Percentiles rank a stretch among this genome's conserved stretches.
These are phyloP conservation scores for Nothophoma quercina DNA, from an alignment of 2,329 filamentous ascomycete species.

Conservation along the genomic window DNA sequence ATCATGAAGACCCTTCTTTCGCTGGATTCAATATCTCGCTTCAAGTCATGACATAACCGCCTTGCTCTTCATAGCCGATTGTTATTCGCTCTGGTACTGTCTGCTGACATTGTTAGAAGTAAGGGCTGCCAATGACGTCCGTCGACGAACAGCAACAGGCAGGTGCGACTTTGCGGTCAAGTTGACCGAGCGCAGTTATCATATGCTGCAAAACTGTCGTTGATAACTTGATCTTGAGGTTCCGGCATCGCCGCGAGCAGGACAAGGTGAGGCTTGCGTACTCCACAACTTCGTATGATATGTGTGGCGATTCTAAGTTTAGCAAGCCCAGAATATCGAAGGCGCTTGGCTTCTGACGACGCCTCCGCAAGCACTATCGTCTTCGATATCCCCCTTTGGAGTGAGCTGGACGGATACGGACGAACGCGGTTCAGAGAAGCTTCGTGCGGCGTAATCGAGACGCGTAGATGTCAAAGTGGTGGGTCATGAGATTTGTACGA, in stretches of 20 bases:
- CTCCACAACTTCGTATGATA: constrained; percentile 4
- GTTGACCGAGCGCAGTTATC: neutral
- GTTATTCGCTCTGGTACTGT: neutral
- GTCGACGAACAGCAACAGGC: neutral
- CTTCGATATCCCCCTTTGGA: neutral
- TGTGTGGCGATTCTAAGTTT: constrained; percentile 11
- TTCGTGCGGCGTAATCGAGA: neutral
- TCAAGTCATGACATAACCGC: constrained; percentile 14
- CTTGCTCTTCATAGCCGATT: neutral
- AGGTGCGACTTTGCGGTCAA: neutral
- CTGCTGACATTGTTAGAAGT: neutral
- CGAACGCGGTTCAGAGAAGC: neutral
- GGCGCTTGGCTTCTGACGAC: constrained; percentile 4
- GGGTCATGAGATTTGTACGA: constrained; percentile 8
- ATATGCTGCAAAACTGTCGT: neutral
- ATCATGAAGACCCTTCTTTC: constrained; percentile 4
- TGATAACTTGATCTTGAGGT: neutral
- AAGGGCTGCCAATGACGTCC: constrained; percentile 2
- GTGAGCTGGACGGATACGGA: neutral
- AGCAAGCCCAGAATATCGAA: constrained; percentile 2
- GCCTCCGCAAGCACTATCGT: neutral
- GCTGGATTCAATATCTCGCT: neutral
- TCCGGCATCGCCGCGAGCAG: neutral
- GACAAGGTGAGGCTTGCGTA: constrained; percentile 1
- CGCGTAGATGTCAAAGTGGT: constrained; percentile 2